Base-by-base conservation (phyloP, 1,284 basidiomycete genomes). In the Peniophora sp. region DNA sequence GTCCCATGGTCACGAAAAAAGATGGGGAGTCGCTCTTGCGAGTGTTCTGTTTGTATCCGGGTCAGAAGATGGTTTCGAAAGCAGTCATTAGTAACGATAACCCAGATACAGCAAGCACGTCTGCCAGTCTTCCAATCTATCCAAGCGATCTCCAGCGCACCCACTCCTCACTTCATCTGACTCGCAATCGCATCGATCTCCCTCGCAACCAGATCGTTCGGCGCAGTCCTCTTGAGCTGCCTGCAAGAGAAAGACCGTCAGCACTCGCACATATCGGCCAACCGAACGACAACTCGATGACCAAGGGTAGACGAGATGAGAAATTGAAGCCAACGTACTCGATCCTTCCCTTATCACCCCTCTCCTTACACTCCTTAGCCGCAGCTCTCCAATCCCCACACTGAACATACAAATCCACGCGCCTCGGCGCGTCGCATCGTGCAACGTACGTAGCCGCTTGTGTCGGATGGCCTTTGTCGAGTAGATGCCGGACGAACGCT, bases 351-450 rank as follows among this genome's bases (percentile, higher is more conserved):
- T 85, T 89, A 62, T 96, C 91, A 1, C 83, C 82, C 24, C 89
- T 74, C 48, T 93, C 90, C 66, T 91, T 93, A 65, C 89, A 93
- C 56, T 91, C 87, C 64, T 83, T 85, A 1, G 87, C 93, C 0
- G 93, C 93, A 65, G 81, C 73, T 47, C 84, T 77, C 92, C 92
- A 96, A 54, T 95, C 92, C 3, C 85, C 86, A 63, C 92, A 96
- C 53, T 83, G 75, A 12, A 92, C 85, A 61, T 91, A 97, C 39
- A 97, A 68, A 55, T 97, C 92, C 2, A 86, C 81, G 19, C 92
- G 77, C 56, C 80, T 82, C n/a, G 81, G 83, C 0, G 81, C 76
- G 61, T 97, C 94, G 60, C 94, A 97, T 24, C 83, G 81, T 1
- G 82, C 68, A 16, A 97, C 88, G 63, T 85, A 97, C 3, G 69